phyloP scores from a whole-genome alignment of 2,329 filamentous ascomycete species.

The Dothidotthia symphoricarpi region DNA sequence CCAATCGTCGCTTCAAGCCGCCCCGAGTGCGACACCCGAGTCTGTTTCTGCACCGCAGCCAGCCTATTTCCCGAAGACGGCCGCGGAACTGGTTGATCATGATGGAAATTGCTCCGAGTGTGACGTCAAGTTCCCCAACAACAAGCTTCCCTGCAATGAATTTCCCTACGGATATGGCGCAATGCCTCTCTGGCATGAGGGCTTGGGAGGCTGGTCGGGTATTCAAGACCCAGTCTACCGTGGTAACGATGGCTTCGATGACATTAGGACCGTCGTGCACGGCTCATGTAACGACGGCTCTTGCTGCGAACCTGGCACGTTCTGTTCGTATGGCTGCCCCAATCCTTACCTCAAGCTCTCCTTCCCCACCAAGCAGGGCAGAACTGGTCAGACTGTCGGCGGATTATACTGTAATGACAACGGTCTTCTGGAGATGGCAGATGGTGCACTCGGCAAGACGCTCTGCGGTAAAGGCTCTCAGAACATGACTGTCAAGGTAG shows the following conservation, averaged over 20 bases:
- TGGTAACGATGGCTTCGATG: constrained; percentile 44
- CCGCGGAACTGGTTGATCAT: constrained; percentile 19
- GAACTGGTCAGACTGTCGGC: constrained; percentile 79
- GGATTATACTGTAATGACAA: constrained; percentile 79
- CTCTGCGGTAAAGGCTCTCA: constrained; percentile 74
- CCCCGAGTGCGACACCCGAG: constrained; percentile 24
- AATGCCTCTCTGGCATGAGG: constrained; percentile 65
- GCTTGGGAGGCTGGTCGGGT: constrained; percentile 73
- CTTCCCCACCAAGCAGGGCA: constrained; percentile 77
- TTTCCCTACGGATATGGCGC: constrained; percentile 85
- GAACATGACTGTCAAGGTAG: constrained; percentile 62
- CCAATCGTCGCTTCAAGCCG: constrained; percentile 6
- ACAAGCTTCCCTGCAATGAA: constrained; percentile 64
- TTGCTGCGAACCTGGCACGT: constrained; percentile 59
- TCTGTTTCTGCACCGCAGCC: constrained; percentile 15
- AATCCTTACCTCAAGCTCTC: constrained; percentile 88
- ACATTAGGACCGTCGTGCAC: constrained; percentile 66
- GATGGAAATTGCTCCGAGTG: constrained; percentile 51
- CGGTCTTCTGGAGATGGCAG: constrained; percentile 71
- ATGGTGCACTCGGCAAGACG: constrained; percentile 54
- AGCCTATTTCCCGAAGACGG: constrained; percentile 9
- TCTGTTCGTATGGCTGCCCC: constrained; percentile 95
- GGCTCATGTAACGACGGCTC: constrained; percentile 56
- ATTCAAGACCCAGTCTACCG: constrained; percentile 59
- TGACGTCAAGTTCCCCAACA: constrained; percentile 70